phyloP scores from a whole-genome alignment of 345 rosid genomes.

The Populus tremula region DNA sequence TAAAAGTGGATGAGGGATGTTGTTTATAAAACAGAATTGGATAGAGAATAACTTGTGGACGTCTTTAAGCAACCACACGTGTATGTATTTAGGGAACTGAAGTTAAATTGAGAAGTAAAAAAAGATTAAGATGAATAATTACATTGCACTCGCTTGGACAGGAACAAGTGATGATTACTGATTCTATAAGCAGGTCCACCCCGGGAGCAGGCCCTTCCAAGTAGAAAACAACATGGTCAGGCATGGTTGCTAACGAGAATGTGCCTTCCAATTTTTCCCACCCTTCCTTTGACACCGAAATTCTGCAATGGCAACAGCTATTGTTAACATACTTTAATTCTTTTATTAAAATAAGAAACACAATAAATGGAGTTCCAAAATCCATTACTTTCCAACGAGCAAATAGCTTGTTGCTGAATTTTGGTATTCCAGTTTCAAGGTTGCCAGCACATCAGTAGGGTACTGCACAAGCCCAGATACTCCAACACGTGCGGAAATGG shows the following conservation, averaged over 20 bases:
- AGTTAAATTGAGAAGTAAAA: not conserved
- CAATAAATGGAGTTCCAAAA: conserved; percentile 9
- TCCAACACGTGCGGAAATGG: conserved; percentile 70
- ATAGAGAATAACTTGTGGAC: not conserved
- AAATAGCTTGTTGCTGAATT: conserved; percentile 51
- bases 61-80: not conserved
- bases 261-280: conserved; percentile 82
- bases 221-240: conserved; percentile 67
- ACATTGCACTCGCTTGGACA: conserved; percentile 44
- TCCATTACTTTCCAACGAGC: conserved; percentile 71
- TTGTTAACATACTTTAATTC: not conserved
- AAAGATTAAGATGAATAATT: conserved; percentile 23
- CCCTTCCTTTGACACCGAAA: conserved; percentile 50
- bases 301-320: conserved; percentile 39
- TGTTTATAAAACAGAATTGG: not conserved
- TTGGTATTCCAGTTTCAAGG: conserved; percentile 57
- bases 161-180: conserved; percentile 56
- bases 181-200: conserved; percentile 64
- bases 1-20: no score
- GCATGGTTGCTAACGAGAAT: conserved; percentile 59
- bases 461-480: conserved; percentile 59
- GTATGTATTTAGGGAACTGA: not conserved
- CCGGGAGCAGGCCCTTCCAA: conserved; percentile 94
- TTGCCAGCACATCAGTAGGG: conserved; percentile 67
- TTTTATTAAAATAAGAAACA: not conserved